Percentiles rank a stretch among this genome's conserved stretches.
Conservation (phyloP, 2,329 filamentous ascomycete genomes). For the Sordariomycetes sp. region DNA sequence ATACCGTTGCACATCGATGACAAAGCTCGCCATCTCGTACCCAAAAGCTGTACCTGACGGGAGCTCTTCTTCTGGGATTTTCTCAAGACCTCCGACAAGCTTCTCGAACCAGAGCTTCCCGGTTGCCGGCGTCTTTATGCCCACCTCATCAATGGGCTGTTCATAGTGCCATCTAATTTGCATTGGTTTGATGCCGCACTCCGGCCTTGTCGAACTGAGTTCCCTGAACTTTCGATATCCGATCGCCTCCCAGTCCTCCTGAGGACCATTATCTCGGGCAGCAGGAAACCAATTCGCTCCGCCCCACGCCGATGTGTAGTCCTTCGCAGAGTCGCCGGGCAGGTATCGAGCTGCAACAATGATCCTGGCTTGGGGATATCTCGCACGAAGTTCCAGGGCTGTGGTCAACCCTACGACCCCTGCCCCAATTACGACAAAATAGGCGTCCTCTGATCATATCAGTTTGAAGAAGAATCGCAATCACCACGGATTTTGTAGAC, state of each 20-base stretch:
- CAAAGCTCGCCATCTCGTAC: slow-evolving; percentile 22
- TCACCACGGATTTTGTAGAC: too few relatives aligned
- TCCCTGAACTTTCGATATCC: slow-evolving; percentile 9
- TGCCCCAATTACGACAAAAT: slow-evolving; percentile 38
- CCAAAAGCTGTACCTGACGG: slow-evolving; percentile 24
- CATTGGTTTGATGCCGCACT: slow-evolving; percentile 45
- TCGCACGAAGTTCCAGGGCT: slow-evolving; percentile 45
- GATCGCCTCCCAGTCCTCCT: slow-evolving; percentile 9
- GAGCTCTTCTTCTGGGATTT: slow-evolving; percentile 16
- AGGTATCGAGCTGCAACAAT: slow-evolving; percentile 70
- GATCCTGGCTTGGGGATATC: slow-evolving; percentile 31
- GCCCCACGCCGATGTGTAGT: slow-evolving; percentile 76
- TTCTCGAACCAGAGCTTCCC: slow-evolving; percentile 30
- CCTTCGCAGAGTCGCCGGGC: slow-evolving; percentile 75
- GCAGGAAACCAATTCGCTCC: slow-evolving; percentile 59
- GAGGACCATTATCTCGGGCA: slow-evolving; percentile 30
- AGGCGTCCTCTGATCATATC: too few relatives aligned
- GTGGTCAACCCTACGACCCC: slow-evolving; percentile 57
- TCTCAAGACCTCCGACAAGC: slow-evolving; percentile 23
- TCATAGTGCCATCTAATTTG: slow-evolving; percentile 12
- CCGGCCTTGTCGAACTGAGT: slow-evolving; percentile 25
- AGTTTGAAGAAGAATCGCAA: too few relatives aligned
- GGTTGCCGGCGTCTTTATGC: slow-evolving; percentile 29
- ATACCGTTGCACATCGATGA: slow-evolving; percentile 65
- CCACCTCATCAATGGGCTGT: slow-evolving; percentile 27